A percentile compares a stretch with the other conserved stretches of the same genome.
Evolutionary conservation across 139 green algal genomes (phyloP).

Genomic region (Coelastrella sp.): DNA sequence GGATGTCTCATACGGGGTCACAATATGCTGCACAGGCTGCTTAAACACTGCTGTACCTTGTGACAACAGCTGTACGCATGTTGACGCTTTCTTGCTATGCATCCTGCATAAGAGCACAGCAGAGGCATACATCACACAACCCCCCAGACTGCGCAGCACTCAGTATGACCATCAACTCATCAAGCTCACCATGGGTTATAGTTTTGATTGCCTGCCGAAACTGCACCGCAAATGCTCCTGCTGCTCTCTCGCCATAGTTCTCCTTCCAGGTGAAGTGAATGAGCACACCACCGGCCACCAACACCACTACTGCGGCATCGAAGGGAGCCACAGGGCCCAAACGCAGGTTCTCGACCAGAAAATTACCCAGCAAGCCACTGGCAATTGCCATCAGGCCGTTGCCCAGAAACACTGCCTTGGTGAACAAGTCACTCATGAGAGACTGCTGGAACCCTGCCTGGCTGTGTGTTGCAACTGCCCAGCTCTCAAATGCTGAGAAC

Average conservation of each 20-base stretch:
- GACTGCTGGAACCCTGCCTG: slow-evolving; percentile 78
- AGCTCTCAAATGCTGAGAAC: slow-evolving; percentile 98
- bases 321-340: slow-evolving; percentile 96
- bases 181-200: slow-evolving; percentile 12
- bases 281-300: slow-evolving; percentile 83
- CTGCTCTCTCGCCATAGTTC: slow-evolving; percentile 88
- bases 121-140: too few relatives aligned
- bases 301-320: slow-evolving; percentile 86
- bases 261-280: slow-evolving; percentile 91
- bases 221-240: background rate
- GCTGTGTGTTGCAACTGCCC: slow-evolving; percentile 94
- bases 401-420: slow-evolving; percentile 92
- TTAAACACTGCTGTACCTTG: too few relatives aligned
- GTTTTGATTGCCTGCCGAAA: slow-evolving; percentile 7
- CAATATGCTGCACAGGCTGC: too few relatives aligned
- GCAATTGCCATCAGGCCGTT: slow-evolving; percentile 97
- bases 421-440: slow-evolving; percentile 79
- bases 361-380: slow-evolving; percentile 89
- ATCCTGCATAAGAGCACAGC: too few relatives aligned
- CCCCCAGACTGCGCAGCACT: too few relatives aligned
- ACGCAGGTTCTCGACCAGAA: slow-evolving; percentile 81
- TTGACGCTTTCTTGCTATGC: too few relatives aligned
- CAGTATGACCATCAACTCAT: too few relatives aligned
- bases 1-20: too few relatives aligned
- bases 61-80: too few relatives aligned